Conservation (phyloP, 192 early-diverging fungal species). For the Kickxella alabastrina region DNA sequence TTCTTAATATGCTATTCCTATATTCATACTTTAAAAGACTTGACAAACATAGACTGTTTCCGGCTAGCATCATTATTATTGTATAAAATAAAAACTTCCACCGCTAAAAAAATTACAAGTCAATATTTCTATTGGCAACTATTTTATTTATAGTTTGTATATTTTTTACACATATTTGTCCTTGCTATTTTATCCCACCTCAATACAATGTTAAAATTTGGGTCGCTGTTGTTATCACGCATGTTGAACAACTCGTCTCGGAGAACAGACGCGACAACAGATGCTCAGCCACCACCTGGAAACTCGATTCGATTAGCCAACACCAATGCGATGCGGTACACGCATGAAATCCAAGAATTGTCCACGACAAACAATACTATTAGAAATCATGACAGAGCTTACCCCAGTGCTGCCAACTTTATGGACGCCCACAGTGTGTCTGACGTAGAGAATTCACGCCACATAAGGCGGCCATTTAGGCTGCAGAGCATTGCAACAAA, state of each 20-base stretch:
- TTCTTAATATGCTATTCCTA: not conserved
- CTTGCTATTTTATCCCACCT: not conserved
- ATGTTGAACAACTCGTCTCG: not conserved
- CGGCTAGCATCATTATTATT: too few species aligned
- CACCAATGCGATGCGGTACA: not conserved
- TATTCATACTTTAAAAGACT: not conserved
- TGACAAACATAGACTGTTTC: too few species aligned
- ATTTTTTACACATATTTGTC: not conserved
- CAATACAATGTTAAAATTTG: not conserved
- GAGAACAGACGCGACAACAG: not conserved
- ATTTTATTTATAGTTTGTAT: not conserved
- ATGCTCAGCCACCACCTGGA: too few species aligned
- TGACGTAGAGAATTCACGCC: not conserved
- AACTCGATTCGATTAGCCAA: too few species aligned
- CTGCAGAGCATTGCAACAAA: not conserved
- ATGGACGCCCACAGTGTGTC: conserved; percentile 7
- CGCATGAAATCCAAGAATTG: not conserved
- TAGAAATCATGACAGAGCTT: not conserved
- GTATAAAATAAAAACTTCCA: too few species aligned
- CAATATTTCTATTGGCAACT: too few species aligned
- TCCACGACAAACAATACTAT: not conserved
- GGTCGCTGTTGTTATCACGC: not conserved
- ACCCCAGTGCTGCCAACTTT: conserved; percentile 5
- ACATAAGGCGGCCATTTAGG: not conserved
- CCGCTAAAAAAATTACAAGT: too few species aligned